Base-by-base conservation (phyloP, 2,329 filamentous ascomycete species). In the Apiospora sp. region DNA sequence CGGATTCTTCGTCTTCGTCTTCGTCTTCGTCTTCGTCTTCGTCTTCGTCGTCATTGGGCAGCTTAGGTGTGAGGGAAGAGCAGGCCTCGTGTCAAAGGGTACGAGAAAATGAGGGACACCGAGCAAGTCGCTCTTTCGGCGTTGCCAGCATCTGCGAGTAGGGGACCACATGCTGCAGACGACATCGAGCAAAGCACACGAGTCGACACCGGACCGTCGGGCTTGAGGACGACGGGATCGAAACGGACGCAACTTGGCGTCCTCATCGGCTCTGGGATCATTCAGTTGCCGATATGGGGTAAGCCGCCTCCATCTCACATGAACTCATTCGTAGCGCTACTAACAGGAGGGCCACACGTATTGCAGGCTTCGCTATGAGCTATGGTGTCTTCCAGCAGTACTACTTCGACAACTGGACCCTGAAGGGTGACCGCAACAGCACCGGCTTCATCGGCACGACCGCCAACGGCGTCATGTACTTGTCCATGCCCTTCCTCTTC, bases 401-500 rank as follows among this genome's bases (percentile, higher is more conserved):
- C 24, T 68, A 68, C 30, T 48, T 16, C 6, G 46, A 49, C 43
- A 46, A 68, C 41, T 49, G 46, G 67, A 37, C 46, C 7, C 22
- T 68, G 12, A 16, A 46, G 6, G 67, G 67, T 8, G 27, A 46
- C 24, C 43, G 43, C 6, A 49, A 37, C 43, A 49, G 43, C 4
- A 46, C 46, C 12, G 67, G 43, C 7, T 48, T 49, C 43, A 68
- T 68, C 22, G 67, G 67, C 37, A 80, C 83, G 72, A 89, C 88
- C 72, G 81, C 88, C 3, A 82, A 90, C 22, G 81, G 87, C 48
- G 82, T 88, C 74, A 85, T 92, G 81, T 92, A 92, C 81, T 81
- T 86, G 73, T 89, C 91, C 3, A 68, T 68, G 67, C 67, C 67
- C 0, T 49, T 68, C 2, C 43, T 49, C 24, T 68, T 68, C 43